Evolutionary conservation across 768 basidiomycete genomes (phyloP).

Genomic region (Suillus tomentosus): DNA sequence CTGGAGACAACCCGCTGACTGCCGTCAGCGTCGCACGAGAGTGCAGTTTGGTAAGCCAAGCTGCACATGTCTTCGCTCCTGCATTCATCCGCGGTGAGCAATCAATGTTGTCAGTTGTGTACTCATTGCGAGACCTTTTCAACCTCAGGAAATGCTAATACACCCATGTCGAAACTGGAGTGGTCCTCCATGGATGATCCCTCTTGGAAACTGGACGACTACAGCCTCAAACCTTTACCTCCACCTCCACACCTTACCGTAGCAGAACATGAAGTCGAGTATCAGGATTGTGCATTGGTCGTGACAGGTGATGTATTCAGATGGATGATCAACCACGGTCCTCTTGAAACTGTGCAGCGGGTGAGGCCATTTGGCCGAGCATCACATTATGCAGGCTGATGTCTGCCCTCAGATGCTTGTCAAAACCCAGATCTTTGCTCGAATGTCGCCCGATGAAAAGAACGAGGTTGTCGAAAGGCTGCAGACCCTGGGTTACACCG

Average conservation of each 20-base stretch:
- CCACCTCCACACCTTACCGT: slow-evolving; percentile 72
- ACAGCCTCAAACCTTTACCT: slow-evolving; percentile 78
- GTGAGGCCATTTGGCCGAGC: slow-evolving; percentile 45
- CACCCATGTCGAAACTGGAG: slow-evolving; percentile 63
- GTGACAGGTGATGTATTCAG: slow-evolving; percentile 95
- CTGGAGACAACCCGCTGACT: slow-evolving; percentile 95
- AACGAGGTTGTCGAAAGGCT: slow-evolving; percentile 96
- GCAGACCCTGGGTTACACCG: slow-evolving; percentile 91
- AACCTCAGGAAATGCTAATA: slow-evolving; percentile 52
- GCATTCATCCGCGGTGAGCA: slow-evolving; percentile 68
- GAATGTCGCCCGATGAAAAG: slow-evolving; percentile 99
- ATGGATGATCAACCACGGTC: slow-evolving; percentile 96
- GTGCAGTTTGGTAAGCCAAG: slow-evolving; percentile 84
- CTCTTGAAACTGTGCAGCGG: slow-evolving; percentile 90
- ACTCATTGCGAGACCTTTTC: slow-evolving; percentile 8
- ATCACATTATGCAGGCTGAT: slow-evolving; percentile 7
- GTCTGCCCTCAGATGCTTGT: slow-evolving; percentile 82
- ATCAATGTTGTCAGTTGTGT: background rate
- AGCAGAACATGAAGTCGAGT: slow-evolving; percentile 70
- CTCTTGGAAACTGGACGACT: slow-evolving; percentile 81
- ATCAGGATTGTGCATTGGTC: slow-evolving; percentile 88
- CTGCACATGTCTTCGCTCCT: slow-evolving; percentile 87
- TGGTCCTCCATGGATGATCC: slow-evolving; percentile 95
- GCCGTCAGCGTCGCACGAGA: slow-evolving; percentile 97
- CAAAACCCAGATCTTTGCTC: slow-evolving; percentile 93